Base-by-base conservation (phyloP, 2,329 filamentous ascomycete species). In the Ciborinia camelliae region DNA sequence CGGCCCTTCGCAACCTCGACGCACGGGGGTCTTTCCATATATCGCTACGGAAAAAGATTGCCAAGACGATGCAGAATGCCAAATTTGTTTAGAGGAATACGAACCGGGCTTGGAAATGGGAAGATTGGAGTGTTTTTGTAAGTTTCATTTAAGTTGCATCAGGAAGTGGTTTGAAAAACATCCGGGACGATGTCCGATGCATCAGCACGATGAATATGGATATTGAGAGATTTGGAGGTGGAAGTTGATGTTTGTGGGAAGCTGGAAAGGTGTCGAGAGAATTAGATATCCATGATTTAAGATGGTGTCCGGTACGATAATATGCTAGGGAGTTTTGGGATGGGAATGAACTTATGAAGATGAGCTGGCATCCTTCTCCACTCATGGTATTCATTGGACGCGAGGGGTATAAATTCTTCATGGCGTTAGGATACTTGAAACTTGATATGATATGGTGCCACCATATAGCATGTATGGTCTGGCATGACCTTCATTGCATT, bases 251-350 rank as follows among this genome's bases (percentile, higher is more conserved):
- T 53, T 45, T 58, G 54, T 1, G 7, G 35, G 18, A 26, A 28
- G 23, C 15, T 28, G 6, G 0, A 32, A 30, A 35, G 14, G 39
- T 23, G 4, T 23, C 15, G 14, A 9, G n/a, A 14, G 81, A 64
- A 91, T 85, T 30, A 92, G 80, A 75, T 93, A 92, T 15, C 90
- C 90, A 4, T 85, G 79, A 23, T 91, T 83, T 18, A 32, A 39
- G 18, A 23, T 6, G 30, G 9, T 26, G 14, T 37, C 0, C 18
- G 14, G 30, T 3, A 26, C 18, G 4, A 28, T 6, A 8, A 45
- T 35, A 47, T 52, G 28, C 35, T n/a, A 9, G 18, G 20, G 47
- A n/a, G 32, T 20, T 8, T 43, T 35, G 37, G 15, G 9, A 57
- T 47, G 32, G 35, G 30, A 18, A 18, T 28, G 23, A 18, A 0